These are phyloP conservation scores for Saccharomycopsis fodiens DNA, from an alignment of 805 yeast species.

Conservation along the genomic window DNA sequence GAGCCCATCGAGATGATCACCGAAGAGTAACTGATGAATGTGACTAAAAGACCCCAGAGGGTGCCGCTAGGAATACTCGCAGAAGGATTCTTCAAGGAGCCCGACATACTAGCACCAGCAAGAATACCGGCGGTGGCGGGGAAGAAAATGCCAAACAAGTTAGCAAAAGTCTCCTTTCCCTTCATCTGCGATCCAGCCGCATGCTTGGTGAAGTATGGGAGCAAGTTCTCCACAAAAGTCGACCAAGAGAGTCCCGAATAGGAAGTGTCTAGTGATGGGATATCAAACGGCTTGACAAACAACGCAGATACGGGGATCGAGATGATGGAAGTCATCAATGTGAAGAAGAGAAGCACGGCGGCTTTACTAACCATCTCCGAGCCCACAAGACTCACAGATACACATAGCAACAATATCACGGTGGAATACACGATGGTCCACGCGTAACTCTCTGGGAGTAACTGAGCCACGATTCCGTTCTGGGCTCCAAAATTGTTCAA, in stretches of 20 bases:
- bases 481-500: constrained; percentile 64
- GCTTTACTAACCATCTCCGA: constrained; percentile 75
- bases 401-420: constrained; percentile 57
- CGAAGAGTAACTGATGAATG: constrained; percentile 68
- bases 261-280: constrained; percentile 35
- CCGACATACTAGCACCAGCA: constrained; percentile 99
- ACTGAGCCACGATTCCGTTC: constrained; percentile 42
- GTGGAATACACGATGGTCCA: constrained; percentile 70
- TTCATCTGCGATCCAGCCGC: constrained; percentile 81
- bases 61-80: constrained; percentile 93
- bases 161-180: constrained; percentile 66
- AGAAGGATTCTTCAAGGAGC: constrained; percentile 81
- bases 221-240: constrained; percentile 57
- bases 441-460: constrained; percentile 66
- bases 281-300: constrained; percentile 53
- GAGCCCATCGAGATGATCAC: constrained; percentile 78
- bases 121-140: constrained; percentile 98
- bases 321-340: constrained; percentile 62
- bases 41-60: constrained; percentile 67
- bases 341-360: constrained; percentile 63
- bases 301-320: constrained; percentile 78
- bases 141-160: constrained; percentile 89
- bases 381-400: constrained; percentile 72
- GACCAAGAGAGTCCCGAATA: constrained; percentile 73
- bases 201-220: constrained; percentile 76